Base-by-base conservation (phyloP, 1,284 basidiomycete genomes). In the Inonotus obliquus region DNA sequence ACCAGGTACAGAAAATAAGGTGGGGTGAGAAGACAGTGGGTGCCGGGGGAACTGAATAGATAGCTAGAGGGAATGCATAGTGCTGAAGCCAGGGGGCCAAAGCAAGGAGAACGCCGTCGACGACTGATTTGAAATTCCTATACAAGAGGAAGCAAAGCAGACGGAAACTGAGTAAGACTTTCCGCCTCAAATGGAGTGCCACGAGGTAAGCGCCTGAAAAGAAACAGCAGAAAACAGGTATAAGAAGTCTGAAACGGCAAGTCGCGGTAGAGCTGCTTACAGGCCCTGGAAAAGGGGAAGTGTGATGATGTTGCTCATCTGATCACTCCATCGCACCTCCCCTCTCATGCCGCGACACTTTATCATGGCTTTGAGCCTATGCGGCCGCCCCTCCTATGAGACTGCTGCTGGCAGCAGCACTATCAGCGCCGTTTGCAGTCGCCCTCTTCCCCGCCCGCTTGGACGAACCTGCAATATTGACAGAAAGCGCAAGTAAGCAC, bases 231-330 rank as follows among this genome's bases (percentile, higher is more conserved):
- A 19, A 59, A 25, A 53, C 48, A 32, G 21, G 57, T 37, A 19
- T 35, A 27, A 38, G 23, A 55, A 44, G 37, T 37, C 23, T 25
- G 54, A 21, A 39, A 39, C 54, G 54, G 54, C 54, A 55, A 39
- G 54, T 55, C 38, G 39, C 57, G 47, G 57, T 52, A 44, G 13
- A 44, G 17, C 19, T 44, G 38, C 48, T 38, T 29, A 58, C 38
- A 47, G 27, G 39, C 39, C 60, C 60, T 56, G 54, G 53, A 61
- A 61, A 61, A 21, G 60, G 60, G 44, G 53, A 23, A n/a, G 57
- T 59, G 54, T 9, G 52, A 49, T 58, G 32, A 32, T n/a, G 57
- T 17, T 58, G 23, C 7, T 48, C 21, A 29, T 51, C 21, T 49
- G 51, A 37, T 27, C 38, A 23, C 23, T 45, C 13, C 41, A 35